phyloP scores from a whole-genome alignment of 2,329 filamentous ascomycete species.

The Phyllosticta citribraziliensis region DNA sequence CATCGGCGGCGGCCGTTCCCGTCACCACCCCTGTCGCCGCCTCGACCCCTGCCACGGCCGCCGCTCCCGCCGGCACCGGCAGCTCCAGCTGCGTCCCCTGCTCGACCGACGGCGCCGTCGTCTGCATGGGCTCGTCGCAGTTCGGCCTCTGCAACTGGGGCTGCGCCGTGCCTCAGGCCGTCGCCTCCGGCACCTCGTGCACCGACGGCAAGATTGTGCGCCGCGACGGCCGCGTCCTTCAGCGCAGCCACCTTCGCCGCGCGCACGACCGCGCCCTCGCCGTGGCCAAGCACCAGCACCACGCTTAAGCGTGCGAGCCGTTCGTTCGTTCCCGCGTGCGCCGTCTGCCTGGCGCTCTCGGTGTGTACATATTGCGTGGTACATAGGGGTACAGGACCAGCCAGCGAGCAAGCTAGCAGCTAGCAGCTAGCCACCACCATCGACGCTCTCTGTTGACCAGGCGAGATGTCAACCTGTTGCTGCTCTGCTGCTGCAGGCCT shows the following conservation, averaged over 20 bases:
- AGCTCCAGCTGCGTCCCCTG: constrained; percentile 22
- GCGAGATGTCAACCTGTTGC: not conserved
- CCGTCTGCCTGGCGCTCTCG: not conserved
- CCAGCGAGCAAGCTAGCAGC: not conserved
- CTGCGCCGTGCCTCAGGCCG: constrained; percentile 30
- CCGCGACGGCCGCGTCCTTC: constrained; percentile 3
- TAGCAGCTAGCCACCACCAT: too few species aligned
- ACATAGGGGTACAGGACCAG: not conserved
- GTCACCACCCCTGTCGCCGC: constrained; percentile 12
- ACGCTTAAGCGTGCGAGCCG: not conserved
- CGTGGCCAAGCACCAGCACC: not conserved
- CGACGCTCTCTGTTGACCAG: not conserved
- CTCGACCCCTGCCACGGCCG: constrained; percentile 10
- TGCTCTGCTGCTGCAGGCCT: not conserved
- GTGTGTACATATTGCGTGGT: not conserved
- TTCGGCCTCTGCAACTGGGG: constrained; percentile 38
- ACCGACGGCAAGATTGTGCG: constrained; percentile 23
- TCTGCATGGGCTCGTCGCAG: constrained; percentile 33
- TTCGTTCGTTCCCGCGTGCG: too few species aligned
- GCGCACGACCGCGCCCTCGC: constrained; percentile 1
- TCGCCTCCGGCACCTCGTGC: constrained; percentile 35
- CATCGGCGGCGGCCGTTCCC: not conserved
- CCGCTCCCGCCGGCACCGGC: constrained; percentile 8
- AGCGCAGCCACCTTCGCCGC: constrained; percentile 1
- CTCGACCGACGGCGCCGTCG: constrained; percentile 29